Conservation (phyloP, 208 protist species). For the Trypanosoma grayi region DNA sequence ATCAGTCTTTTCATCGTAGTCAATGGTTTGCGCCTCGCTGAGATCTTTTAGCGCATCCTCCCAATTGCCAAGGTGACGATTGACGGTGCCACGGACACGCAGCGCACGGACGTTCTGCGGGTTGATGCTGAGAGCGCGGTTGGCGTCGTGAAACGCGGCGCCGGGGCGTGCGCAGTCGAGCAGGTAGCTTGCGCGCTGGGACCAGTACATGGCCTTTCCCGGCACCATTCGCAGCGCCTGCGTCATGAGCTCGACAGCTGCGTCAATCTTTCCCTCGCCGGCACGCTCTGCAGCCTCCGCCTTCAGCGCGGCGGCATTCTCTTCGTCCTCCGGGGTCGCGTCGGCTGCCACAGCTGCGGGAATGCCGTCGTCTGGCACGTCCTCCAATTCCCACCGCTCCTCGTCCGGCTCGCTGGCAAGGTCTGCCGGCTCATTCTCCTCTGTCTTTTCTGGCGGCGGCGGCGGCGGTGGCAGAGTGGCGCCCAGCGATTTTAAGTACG, state of each 20-base stretch:
- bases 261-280: constrained; percentile 40
- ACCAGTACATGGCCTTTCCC: constrained; percentile 77
- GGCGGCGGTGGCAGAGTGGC: constrained; percentile 32
- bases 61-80: constrained; percentile 68
- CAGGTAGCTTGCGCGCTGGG: constrained; percentile 55
- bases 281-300: constrained; percentile 50
- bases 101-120: constrained; percentile 74
- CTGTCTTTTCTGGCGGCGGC: not conserved
- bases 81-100: constrained; percentile 63
- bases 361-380: constrained; percentile 32
- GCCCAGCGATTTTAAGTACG: constrained; percentile 33
- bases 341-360: constrained; percentile 21
- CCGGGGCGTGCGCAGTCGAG: constrained; percentile 44
- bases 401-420: constrained; percentile 52
- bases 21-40: constrained; percentile 60
- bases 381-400: constrained; percentile 48
- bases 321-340: constrained; percentile 45
- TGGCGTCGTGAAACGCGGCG: constrained; percentile 64
- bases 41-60: constrained; percentile 68
- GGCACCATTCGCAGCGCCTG: constrained; percentile 58
- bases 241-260: constrained; percentile 53
- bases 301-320: constrained; percentile 61
- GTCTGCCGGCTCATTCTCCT: constrained; percentile 20
- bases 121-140: constrained; percentile 53
- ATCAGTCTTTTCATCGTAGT: constrained; percentile 67